Base-by-base conservation (phyloP, 2,329 filamentous ascomycete genomes). In the Fusarium abutilonis region DNA sequence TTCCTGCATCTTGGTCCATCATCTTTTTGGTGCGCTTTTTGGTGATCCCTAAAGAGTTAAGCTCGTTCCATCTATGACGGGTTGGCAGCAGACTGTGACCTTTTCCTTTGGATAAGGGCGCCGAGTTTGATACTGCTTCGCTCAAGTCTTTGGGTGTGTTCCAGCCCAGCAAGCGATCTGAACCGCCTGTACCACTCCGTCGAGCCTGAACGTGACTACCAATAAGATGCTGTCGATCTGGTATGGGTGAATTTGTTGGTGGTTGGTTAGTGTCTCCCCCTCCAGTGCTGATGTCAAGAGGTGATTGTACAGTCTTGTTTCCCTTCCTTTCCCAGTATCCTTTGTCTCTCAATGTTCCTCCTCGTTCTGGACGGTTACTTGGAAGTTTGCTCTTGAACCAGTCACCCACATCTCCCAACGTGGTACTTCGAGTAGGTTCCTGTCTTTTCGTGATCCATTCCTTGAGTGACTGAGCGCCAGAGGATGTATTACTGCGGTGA, bases 301-400 rank as follows among this genome's bases (percentile, higher is more conserved):
- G 28, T 10, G 36, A 38, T 13, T 13, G 3, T 5, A 19, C 42
- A 8, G 14, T 34, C 9, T 60, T 48, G 19, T 47, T 34, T 10
- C 69, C 67, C 49, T 62, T 34, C 15, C 56, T 48, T 29, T 73
- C 70, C 73, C 68, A 74, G 45, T 69, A 73, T 2, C 73, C 70
- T 6, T 67, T 66, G 21, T 62, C 52, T 35, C 81, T 79, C 38
- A 73, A 52, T 1, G 83, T 85, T 9, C 82, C 79, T 17, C 83
- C 82, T 28, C 78, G 77, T 60, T 86, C 83, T 1, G 80, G 75
- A 7, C 78, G 79, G 53, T 79, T 76, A 59, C 78, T 82, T 0
- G 83, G 83, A 9, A 83, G 72, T 3, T 85, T 74, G 48, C 71
- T 80, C 52, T 72, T 79, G 54, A 85, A 70, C 67, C 82, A 81